These are phyloP conservation scores for Malus hybrid DNA, from an alignment of 331 rosid genomes.

Conservation along the genomic window DNA sequence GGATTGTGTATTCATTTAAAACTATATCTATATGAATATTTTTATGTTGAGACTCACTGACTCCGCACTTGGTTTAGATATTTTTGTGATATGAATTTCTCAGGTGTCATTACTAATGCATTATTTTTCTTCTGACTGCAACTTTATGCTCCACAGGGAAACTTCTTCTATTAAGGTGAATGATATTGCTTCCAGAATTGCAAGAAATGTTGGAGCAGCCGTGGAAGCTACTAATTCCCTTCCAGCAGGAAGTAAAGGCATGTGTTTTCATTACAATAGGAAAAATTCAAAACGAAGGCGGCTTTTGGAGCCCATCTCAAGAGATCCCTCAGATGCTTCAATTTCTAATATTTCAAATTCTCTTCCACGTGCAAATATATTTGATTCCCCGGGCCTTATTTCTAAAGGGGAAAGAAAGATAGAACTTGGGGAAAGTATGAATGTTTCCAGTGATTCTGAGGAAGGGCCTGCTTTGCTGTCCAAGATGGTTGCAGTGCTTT, in stretches of 20 bases:
- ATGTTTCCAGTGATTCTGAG: constrained; percentile 38
- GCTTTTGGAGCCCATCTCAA: constrained; percentile 38
- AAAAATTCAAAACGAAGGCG: constrained; percentile 80
- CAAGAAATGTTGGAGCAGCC: constrained; percentile 83
- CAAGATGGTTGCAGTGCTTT: constrained; percentile 95
- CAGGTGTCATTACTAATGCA: background rate
- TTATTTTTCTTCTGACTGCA: constrained; percentile 12
- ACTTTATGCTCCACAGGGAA: constrained; percentile 56
- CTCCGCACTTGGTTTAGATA: background rate
- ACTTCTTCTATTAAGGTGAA: constrained; percentile 93
- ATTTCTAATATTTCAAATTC: constrained; percentile 30
- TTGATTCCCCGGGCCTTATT: constrained; percentile 32
- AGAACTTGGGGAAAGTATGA: constrained; percentile 24
- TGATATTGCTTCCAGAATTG: constrained; percentile 86
- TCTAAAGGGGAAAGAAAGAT: constrained; percentile 34
- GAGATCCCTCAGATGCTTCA: constrained; percentile 27
- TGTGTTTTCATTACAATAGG: constrained; percentile 78
- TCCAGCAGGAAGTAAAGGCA: constrained; percentile 48
- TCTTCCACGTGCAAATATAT: constrained; percentile 32
- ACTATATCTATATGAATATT: background rate
- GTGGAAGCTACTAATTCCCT: constrained; percentile 76
- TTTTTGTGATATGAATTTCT: background rate
- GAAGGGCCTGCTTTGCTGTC: constrained; percentile 69
- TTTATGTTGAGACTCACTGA: background rate
- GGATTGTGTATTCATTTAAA: constrained; percentile 5